phyloP scores from a whole-genome alignment of 2,329 filamentous ascomycete species.

The Fusarium aywerte region DNA sequence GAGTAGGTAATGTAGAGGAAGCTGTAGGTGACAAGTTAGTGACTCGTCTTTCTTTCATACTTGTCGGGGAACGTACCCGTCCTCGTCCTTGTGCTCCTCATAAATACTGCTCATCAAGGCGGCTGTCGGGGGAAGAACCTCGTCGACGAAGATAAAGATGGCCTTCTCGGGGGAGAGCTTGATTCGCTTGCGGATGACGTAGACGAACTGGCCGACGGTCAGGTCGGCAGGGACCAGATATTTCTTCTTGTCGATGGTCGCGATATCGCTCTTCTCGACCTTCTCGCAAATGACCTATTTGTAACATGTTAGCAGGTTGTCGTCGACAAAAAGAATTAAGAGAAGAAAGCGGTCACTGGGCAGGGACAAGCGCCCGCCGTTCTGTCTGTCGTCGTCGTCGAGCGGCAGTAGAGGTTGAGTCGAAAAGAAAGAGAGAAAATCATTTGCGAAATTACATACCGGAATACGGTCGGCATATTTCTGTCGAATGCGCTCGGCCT shows the following conservation, averaged over 20 bases:
- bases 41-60: background rate
- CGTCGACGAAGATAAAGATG: conserved; percentile 99
- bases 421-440: conserved; percentile 4
- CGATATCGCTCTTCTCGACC: conserved; percentile 99
- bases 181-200: conserved; percentile 99
- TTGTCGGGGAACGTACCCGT: conserved; percentile 62
- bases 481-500: conserved; percentile 98
- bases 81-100: conserved; percentile 95
- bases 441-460: conserved; percentile 67
- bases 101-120: conserved; percentile 99
- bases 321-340: background rate
- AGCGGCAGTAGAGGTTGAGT: background rate
- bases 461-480: conserved; percentile 99
- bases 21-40: conserved; percentile 56
- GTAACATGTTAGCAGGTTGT: conserved; percentile 82
- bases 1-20: conserved; percentile 99
- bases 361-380: conserved; percentile 11
- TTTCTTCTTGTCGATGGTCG: conserved; percentile 99
- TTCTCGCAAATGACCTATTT: conserved; percentile 97
- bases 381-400: background rate
- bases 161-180: conserved; percentile 99
- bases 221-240: conserved; percentile 97
- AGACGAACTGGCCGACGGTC: conserved; percentile 99
- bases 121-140: conserved; percentile 94
- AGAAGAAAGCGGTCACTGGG: conserved; percentile 35